Evolutionary conservation across 371 early-diverging fungal species (phyloP).

Genomic region (Rhizomucor miehei): DNA sequence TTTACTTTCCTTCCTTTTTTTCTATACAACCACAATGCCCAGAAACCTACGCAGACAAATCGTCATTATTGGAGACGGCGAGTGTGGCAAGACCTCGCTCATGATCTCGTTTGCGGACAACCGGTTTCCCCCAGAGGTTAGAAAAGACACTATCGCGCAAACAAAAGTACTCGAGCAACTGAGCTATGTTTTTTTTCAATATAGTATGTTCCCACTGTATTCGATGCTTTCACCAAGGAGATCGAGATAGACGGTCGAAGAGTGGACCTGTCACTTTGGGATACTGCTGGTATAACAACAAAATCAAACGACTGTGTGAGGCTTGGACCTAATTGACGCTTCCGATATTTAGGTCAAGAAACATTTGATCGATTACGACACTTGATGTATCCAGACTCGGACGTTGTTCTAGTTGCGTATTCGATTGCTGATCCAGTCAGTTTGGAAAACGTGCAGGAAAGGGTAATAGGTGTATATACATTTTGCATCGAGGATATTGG

Average conservation of each 20-base stretch:
- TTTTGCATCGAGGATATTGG: neutral
- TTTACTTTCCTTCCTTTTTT: neutral
- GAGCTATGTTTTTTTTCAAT: slow-evolving; percentile 3
- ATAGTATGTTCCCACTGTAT: slow-evolving; percentile 59
- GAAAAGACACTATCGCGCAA: no score
- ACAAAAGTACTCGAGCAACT: no score
- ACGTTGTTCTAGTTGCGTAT: slow-evolving; percentile 86
- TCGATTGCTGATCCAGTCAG: slow-evolving; percentile 78
- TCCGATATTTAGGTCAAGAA: slow-evolving; percentile 63
- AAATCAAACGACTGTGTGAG: no score
- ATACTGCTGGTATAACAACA: slow-evolving; percentile 70
- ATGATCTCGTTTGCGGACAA: slow-evolving; percentile 52
- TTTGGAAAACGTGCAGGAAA: slow-evolving; percentile 79
- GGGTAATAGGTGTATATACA: slow-evolving; percentile 32
- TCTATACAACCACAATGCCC: neutral
- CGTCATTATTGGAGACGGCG: slow-evolving; percentile 68
- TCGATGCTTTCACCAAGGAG: slow-evolving; percentile 65
- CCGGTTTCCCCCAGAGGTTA: slow-evolving; percentile 41
- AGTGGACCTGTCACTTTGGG: slow-evolving; percentile 64
- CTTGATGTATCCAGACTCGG: slow-evolving; percentile 87
- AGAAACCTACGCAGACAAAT: slow-evolving; percentile 49
- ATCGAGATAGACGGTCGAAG: slow-evolving; percentile 59
- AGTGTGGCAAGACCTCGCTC: slow-evolving; percentile 61
- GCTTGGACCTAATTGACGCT: no score
- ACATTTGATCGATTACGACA: slow-evolving; percentile 91